phyloP scores from a whole-genome alignment of 2,329 filamentous ascomycete genomes.

The Gnomoniopsis smithogilvyi region DNA sequence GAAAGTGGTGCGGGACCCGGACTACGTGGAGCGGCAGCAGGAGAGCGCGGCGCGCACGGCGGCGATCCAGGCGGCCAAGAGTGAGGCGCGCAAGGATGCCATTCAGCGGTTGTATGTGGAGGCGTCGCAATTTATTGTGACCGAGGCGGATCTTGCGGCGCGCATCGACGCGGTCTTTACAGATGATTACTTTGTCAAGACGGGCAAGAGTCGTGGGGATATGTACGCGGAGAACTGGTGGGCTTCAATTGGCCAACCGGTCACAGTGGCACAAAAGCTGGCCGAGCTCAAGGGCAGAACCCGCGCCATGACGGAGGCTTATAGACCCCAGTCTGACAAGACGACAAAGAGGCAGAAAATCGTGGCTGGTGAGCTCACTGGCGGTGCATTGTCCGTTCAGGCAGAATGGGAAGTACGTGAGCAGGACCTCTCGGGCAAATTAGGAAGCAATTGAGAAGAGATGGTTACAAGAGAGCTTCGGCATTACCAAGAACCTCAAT shows the following conservation, averaged over 20 bases:
- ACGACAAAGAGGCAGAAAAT: conserved; percentile 49
- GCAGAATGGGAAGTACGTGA: not conserved
- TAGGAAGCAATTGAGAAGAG: not conserved
- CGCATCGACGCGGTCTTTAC: conserved; percentile 76
- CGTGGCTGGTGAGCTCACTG: conserved; percentile 57
- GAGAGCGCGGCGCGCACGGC: conserved; percentile 38
- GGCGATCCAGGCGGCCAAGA: conserved; percentile 46
- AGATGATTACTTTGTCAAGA: conserved; percentile 50
- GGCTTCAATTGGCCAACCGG: conserved; percentile 46
- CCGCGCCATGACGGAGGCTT: conserved; percentile 32
- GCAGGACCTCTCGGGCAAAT: not conserved
- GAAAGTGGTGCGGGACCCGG: conserved; percentile 57
- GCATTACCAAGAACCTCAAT: not conserved
- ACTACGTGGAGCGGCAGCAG: conserved; percentile 54
- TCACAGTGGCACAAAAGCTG: conserved; percentile 43
- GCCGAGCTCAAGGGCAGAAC: conserved; percentile 30
- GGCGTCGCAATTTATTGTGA: conserved; percentile 81
- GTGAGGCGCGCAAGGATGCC: conserved; percentile 62
- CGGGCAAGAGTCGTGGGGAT: conserved; percentile 32
- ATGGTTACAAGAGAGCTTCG: not conserved
- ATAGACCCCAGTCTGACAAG: conserved; percentile 38
- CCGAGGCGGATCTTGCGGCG: conserved; percentile 70
- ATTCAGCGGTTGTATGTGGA: conserved; percentile 89
- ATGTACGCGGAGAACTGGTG: conserved; percentile 45
- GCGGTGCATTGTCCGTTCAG: conserved; percentile 38